Evolutionary conservation across 2,329 filamentous ascomycete species (phyloP).

Genomic region (Colletotrichum kahawae): DNA sequence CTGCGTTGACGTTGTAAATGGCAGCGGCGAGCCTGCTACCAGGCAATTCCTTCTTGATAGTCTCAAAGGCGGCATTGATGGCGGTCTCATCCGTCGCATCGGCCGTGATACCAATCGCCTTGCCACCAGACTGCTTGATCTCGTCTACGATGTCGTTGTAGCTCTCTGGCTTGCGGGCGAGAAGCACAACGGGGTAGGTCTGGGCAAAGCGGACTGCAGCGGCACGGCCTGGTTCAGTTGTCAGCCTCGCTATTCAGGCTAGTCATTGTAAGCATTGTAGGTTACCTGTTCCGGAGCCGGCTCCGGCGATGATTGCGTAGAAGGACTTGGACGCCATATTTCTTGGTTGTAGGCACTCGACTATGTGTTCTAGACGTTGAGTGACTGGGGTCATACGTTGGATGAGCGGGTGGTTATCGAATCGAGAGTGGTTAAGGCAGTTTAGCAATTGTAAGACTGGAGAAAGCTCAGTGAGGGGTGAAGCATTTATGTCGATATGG

Average conservation of each 20-base stretch:
- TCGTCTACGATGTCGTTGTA: constrained; percentile 71
- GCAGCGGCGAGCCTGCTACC: constrained; percentile 65
- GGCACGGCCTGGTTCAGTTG: constrained; percentile 41
- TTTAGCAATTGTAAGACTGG: neutral
- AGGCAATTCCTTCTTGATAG: constrained; percentile 64
- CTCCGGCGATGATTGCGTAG: constrained; percentile 74
- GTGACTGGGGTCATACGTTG: neutral
- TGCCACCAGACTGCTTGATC: constrained; percentile 70
- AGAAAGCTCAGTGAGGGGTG: neutral
- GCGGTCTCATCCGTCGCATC: constrained; percentile 58
- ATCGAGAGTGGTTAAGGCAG: neutral
- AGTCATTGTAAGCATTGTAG: constrained; percentile 55
- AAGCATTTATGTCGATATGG: neutral
- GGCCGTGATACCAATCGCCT: constrained; percentile 72
- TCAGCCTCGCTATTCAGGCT: constrained; percentile 58
- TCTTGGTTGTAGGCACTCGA: neutral
- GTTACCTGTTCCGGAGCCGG: constrained; percentile 69
- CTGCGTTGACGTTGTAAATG: constrained; percentile 70
- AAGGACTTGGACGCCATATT: constrained; percentile 41
- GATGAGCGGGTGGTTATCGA: neutral
- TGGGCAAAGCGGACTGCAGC: constrained; percentile 64
- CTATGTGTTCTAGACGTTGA: neutral
- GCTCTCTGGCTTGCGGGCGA: constrained; percentile 71
- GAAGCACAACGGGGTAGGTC: constrained; percentile 74
- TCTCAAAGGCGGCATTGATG: constrained; percentile 58